Evolutionary conservation across 257 asterid genomes (phyloP).

Genomic region (Solanum sparsipilum): DNA sequence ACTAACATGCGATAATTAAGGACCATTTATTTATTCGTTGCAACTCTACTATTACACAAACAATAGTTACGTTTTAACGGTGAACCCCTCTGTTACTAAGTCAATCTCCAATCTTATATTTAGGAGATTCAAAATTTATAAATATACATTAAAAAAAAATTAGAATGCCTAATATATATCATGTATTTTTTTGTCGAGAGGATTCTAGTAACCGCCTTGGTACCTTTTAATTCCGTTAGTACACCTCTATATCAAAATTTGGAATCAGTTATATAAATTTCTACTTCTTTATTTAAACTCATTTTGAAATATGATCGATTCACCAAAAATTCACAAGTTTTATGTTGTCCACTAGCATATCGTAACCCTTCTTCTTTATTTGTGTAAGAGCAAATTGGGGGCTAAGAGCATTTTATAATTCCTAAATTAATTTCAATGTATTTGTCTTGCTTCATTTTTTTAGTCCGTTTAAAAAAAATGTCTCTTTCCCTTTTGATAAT

Average conservation of each 20-base stretch:
- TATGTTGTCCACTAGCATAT: not conserved
- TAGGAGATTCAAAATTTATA: too few relatives aligned
- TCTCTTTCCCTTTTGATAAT: too few relatives aligned
- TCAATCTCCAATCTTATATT: too few relatives aligned
- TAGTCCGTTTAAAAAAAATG: too few relatives aligned
- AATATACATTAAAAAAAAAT: too few relatives aligned
- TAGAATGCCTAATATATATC: too few relatives aligned
- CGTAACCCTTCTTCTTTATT: not conserved
- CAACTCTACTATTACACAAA: not conserved
- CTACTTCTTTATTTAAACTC: not conserved
- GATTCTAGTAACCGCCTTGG: too few relatives aligned
- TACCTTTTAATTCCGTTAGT: too few relatives aligned
- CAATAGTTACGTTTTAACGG: not conserved
- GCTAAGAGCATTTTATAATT: too few relatives aligned
- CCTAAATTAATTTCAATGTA: rapidly evolving
- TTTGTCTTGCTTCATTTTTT: too few relatives aligned
- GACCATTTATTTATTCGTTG: not conserved
- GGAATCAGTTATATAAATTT: not conserved
- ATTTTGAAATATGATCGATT: not conserved
- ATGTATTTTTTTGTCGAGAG: too few relatives aligned
- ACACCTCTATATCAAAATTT: not conserved
- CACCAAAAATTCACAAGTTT: not conserved
- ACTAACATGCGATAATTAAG: not conserved
- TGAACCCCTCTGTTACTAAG: too few relatives aligned
- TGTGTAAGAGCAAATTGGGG: not conserved